phyloP scores from a whole-genome alignment of 192 early-diverging fungal genomes.

The Coemansia sp. region DNA sequence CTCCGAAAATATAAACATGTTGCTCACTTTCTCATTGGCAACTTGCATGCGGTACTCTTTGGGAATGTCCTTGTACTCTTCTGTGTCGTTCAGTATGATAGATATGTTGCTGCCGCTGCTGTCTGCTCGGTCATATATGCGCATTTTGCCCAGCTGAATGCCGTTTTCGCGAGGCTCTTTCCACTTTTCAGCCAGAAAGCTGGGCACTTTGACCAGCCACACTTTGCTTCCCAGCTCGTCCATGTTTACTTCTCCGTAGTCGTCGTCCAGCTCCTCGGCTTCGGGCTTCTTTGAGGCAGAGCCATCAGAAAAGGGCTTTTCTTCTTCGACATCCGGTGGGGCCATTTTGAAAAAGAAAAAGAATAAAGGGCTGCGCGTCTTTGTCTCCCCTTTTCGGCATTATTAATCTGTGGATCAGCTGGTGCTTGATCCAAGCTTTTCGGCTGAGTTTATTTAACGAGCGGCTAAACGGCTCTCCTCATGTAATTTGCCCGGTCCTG shows the following conservation, averaged over 20 bases:
- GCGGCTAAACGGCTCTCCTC: no score
- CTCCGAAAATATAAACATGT: constrained; percentile 79
- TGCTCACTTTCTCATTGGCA: constrained; percentile 63
- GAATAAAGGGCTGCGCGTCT: no score
- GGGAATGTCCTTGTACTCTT: constrained; percentile 64
- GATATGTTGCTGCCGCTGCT: constrained; percentile 56
- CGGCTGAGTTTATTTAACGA: no score
- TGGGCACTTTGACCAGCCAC: constrained; percentile 94
- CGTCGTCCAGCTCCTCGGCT: constrained; percentile 49
- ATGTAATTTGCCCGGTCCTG: no score
- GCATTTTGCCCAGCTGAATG: constrained; percentile 73
- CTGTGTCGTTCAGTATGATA: constrained; percentile 65
- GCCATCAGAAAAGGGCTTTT: no score
- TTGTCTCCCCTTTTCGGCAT: no score
- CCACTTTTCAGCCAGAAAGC: constrained; percentile 88
- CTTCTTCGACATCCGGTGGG: background rate
- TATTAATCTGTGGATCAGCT: no score
- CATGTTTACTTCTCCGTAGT: constrained; percentile 71
- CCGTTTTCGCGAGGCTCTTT: constrained; percentile 60
- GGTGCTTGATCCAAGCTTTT: no score
- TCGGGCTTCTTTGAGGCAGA: background rate
- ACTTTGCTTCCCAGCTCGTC: constrained; percentile 68
- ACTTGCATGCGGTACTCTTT: constrained; percentile 82
- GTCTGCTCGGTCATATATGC: constrained; percentile 66
- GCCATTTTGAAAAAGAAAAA: background rate